These are phyloP conservation scores for Kwoniella botswanensis DNA, from an alignment of 768 basidiomycete species.

Conservation along the genomic window DNA sequence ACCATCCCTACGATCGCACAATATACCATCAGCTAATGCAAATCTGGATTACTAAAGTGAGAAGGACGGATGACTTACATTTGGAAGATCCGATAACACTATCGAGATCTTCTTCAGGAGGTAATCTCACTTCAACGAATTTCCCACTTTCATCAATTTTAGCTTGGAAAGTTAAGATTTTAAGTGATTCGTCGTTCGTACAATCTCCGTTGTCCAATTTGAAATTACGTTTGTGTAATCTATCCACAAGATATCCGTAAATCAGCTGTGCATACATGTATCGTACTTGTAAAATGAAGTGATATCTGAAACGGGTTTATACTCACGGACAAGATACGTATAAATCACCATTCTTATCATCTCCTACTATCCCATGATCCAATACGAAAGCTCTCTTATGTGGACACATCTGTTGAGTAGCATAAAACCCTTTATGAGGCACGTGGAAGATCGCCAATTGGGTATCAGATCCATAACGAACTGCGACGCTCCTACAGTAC, in stretches of 20 bases:
- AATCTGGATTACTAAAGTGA: no score
- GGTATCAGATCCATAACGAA: constrained; percentile 56
- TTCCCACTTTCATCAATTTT: constrained; percentile 60
- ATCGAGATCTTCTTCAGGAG: constrained; percentile 65
- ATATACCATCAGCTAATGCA: background rate
- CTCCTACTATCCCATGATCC: constrained; percentile 70
- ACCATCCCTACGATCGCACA: constrained; percentile 61
- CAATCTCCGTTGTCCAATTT: constrained; percentile 62
- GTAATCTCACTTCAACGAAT: constrained; percentile 64
- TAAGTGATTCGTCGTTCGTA: constrained; percentile 24
- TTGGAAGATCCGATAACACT: constrained; percentile 68
- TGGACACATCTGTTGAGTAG: constrained; percentile 70
- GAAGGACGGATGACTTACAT: constrained; percentile 60
- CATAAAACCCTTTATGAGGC: constrained; percentile 66
- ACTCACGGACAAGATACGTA: constrained; percentile 63
- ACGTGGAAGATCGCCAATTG: constrained; percentile 74
- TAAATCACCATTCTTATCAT: constrained; percentile 65
- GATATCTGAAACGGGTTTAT: constrained; percentile 21
- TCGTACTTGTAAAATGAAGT: constrained; percentile 32
- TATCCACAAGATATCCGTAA: constrained; percentile 39
- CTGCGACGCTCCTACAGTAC: constrained; percentile 50
- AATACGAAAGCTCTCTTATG: constrained; percentile 72
- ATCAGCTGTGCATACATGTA: no score
- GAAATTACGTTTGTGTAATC: constrained; percentile 73
- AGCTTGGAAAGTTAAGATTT: constrained; percentile 68